Conservation (phyloP, 2,329 filamentous ascomycete species). For the Colletotrichum simmondsii region DNA sequence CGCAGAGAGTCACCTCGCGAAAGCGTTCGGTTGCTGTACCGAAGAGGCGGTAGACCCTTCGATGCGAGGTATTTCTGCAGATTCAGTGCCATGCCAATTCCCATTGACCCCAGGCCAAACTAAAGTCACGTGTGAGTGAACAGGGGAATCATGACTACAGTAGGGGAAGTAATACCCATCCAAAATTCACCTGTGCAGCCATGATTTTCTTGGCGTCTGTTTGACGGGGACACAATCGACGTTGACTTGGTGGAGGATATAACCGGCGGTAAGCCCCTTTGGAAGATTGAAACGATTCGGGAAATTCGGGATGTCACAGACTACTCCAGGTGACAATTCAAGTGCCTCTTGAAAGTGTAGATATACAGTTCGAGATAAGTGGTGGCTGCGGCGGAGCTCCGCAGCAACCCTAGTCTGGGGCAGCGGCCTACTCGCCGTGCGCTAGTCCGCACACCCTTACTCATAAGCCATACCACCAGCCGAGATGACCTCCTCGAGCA, state of each 20-base stretch:
- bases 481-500: conserved; percentile 34
- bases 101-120: conserved; percentile 54
- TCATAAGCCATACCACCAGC: conserved; percentile 19
- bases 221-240: not conserved
- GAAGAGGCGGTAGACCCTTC: conserved; percentile 43
- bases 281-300: conserved; percentile 1
- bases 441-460: conserved; percentile 5
- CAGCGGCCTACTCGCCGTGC: not conserved
- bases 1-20: conserved; percentile 48
- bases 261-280: not conserved
- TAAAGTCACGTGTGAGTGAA: not conserved
- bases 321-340: not conserved
- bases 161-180: conserved; percentile 12
- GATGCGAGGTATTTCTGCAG: conserved; percentile 50
- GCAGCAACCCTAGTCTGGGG: conserved; percentile 2
- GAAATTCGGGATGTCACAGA: not conserved
- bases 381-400: conserved; percentile 22
- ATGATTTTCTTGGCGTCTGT: not conserved
- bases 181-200: conserved; percentile 8
- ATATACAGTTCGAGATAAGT: conserved; percentile 4
- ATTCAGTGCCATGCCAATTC: conserved; percentile 54
- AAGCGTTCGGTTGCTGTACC: conserved; percentile 52
- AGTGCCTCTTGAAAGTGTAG: conserved; percentile 10
- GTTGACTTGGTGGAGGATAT: not conserved
- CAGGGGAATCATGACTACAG: not conserved